A percentile compares a stretch with the other conserved stretches of the same genome.
Conservation (phyloP, 495 filamentous ascomycete species). For the Penicillium verhagenii region DNA sequence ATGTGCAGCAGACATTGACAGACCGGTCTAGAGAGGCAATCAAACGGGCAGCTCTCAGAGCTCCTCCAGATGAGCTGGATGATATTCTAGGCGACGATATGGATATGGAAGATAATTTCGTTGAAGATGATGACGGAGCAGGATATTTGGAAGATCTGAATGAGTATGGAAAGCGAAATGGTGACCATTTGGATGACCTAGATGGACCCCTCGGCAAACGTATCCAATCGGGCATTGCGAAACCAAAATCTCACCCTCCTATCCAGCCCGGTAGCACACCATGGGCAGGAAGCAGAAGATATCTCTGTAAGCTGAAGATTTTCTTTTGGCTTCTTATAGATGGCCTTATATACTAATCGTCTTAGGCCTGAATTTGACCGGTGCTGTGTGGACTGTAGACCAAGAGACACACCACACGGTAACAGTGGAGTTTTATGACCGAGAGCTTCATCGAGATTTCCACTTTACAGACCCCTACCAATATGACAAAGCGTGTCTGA, state of each 20-base stretch:
- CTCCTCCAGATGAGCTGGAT: slow-evolving; percentile 59
- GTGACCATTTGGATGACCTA: slow-evolving; percentile 49
- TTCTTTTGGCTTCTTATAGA: not conserved
- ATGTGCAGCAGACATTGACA: slow-evolving; percentile 52
- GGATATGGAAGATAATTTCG: slow-evolving; percentile 69
- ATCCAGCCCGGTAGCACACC: slow-evolving; percentile 95
- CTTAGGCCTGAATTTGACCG: slow-evolving; percentile 77
- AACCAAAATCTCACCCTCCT: slow-evolving; percentile 71
- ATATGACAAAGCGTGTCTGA: slow-evolving; percentile 93
- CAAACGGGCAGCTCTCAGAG: slow-evolving; percentile 41
- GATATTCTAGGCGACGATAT: slow-evolving; percentile 51
- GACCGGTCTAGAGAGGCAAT: slow-evolving; percentile 55
- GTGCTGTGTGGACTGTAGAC: slow-evolving; percentile 95
- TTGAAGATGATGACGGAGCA: slow-evolving; percentile 93
- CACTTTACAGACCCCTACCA: slow-evolving; percentile 93
- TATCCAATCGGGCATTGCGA: slow-evolving; percentile 50
- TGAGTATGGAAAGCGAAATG: slow-evolving; percentile 57
- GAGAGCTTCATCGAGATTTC: slow-evolving; percentile 85
- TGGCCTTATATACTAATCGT: slow-evolving; percentile 22
- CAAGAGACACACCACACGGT: slow-evolving; percentile 94
- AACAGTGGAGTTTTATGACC: slow-evolving; percentile 96
- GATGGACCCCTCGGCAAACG: slow-evolving; percentile 60
- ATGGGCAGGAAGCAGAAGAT: slow-evolving; percentile 90
- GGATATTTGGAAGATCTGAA: slow-evolving; percentile 73
- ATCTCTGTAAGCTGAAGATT: slow-evolving; percentile 61